Percentiles rank a stretch among this genome's conserved stretches.
Conservation (phyloP, 306 rosid species). For the Rosa rugosa region DNA sequence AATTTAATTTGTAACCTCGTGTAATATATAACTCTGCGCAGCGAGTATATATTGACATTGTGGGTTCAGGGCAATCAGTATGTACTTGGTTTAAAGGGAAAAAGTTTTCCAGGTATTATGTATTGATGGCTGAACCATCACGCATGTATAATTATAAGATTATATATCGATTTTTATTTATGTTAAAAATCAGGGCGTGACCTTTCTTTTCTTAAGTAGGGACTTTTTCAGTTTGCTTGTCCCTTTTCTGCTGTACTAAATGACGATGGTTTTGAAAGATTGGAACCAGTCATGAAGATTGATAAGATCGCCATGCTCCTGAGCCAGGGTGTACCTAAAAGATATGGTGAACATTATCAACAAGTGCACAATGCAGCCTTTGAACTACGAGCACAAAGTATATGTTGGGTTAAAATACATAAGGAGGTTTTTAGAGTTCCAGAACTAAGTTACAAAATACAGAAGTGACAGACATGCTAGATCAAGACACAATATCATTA, state of each 20-base stretch:
- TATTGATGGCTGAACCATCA: neutral
- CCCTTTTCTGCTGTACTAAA: constrained; percentile 43
- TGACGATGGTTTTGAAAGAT: constrained; percentile 64
- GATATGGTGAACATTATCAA: constrained; percentile 11
- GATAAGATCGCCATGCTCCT: constrained; percentile 96
- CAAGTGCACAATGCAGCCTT: neutral
- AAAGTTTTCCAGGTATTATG: too few species aligned
- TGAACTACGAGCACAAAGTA: neutral
- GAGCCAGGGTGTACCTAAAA: constrained; percentile 75
- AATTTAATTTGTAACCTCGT: too few species aligned
- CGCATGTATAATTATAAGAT: neutral
- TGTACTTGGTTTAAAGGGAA: too few species aligned
- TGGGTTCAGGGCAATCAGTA: too few species aligned
- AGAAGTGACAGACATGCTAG: constrained; percentile 5
- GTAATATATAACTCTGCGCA: too few species aligned
- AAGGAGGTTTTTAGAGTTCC: neutral
- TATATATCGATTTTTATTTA: too few species aligned
- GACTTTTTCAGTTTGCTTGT: constrained; percentile 60
- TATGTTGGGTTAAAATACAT: too few species aligned
- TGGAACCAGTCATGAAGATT: constrained; percentile 96
- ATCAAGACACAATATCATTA: neutral
- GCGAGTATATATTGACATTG: too few species aligned
- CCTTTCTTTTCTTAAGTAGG: constrained; percentile 63
- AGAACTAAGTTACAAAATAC: neutral
- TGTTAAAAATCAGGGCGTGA: too few species aligned